Percentiles rank a stretch among this genome's conserved stretches.
Evolutionary conservation across 805 yeast species (phyloP).

Genomic region (Metschnikowia reukaufii): DNA sequence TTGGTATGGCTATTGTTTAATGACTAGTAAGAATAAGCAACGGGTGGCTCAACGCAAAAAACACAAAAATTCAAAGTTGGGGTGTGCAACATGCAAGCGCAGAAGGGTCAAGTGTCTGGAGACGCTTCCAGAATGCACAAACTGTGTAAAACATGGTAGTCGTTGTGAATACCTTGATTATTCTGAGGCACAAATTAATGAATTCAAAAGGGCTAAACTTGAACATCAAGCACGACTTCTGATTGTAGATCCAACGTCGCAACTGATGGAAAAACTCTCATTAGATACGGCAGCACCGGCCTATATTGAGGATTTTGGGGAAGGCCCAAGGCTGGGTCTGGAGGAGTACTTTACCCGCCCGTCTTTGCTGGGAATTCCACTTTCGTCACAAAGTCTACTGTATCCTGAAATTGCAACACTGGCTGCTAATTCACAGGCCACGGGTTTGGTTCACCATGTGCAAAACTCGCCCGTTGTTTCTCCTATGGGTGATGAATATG

Average conservation of each 20-base stretch:
- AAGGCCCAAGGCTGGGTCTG: not conserved
- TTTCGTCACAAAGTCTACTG: not conserved
- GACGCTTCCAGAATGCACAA: conserved; percentile 39
- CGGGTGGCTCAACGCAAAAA: conserved; percentile 20
- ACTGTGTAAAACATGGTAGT: conserved; percentile 41
- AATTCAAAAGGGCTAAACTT: conserved; percentile 23
- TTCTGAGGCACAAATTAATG: conserved; percentile 32
- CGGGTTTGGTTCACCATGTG: not conserved
- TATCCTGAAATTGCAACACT: not conserved
- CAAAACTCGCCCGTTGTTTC: too few relatives aligned
- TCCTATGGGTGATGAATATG: too few relatives aligned
- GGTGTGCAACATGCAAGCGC: conserved; percentile 22
- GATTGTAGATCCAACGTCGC: not conserved
- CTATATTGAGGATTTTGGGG: too few relatives aligned
- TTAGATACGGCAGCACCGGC: not conserved
- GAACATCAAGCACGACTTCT: not conserved
- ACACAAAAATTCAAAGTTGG: conserved; percentile 25
- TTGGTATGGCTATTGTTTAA: not conserved
- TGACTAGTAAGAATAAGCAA: conserved; percentile 2
- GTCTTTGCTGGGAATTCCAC: not conserved
- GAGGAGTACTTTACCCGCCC: not conserved
- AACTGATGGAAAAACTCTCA: conserved; percentile 4
- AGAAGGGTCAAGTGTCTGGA: conserved; percentile 28
- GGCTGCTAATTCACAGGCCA: not conserved
- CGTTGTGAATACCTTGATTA: conserved; percentile 41